These are phyloP conservation scores for Kockovaella imperatae DNA, from an alignment of 768 basidiomycete species.

Conservation along the genomic window DNA sequence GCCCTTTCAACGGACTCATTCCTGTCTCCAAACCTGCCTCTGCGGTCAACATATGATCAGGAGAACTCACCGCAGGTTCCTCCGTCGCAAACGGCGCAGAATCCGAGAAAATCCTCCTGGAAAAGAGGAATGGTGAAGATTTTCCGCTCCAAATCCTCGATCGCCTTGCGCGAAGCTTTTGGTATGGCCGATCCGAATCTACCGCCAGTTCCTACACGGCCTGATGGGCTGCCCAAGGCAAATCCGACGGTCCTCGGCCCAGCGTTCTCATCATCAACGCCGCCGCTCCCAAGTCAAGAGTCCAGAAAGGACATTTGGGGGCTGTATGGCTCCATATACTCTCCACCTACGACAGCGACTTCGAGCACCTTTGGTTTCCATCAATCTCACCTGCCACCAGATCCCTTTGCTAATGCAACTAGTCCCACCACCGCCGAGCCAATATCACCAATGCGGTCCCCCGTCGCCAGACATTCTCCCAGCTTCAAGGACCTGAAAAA, in stretches of 20 bases:
- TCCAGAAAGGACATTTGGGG: constrained; percentile 5
- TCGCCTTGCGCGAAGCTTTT: constrained; percentile 23
- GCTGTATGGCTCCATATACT: constrained; percentile 4
- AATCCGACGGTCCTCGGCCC: constrained; percentile 17
- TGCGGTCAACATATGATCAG: constrained; percentile 8
- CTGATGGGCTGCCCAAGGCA: constrained; percentile 2
- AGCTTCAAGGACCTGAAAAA: constrained; percentile 30
- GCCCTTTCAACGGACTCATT: constrained; percentile 8
- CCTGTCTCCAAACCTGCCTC: constrained; percentile 14
- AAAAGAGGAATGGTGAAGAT: constrained; percentile 32
- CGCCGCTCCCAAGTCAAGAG: constrained; percentile 13
- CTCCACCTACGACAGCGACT: constrained; percentile 8
- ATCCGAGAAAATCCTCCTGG: constrained; percentile 23
- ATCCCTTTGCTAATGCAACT: constrained; percentile 28
- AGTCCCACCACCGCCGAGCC: not conserved
- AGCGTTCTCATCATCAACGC: constrained; percentile 36
- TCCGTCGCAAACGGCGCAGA: constrained; percentile 2
- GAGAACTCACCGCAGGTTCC: not conserved
- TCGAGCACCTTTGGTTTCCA: constrained; percentile 6
- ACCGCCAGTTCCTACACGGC: constrained; percentile 14
- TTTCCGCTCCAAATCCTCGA: constrained; percentile 34
- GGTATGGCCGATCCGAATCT: constrained; percentile 4
- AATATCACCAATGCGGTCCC: not conserved
- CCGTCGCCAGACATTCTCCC: constrained; percentile 23
- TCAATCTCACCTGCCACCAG: constrained; percentile 13